Percentiles rank a stretch among this genome's conserved stretches.
phyloP scores from a whole-genome alignment of 345 rosid genomes.

The Eucalyptus virginea region DNA sequence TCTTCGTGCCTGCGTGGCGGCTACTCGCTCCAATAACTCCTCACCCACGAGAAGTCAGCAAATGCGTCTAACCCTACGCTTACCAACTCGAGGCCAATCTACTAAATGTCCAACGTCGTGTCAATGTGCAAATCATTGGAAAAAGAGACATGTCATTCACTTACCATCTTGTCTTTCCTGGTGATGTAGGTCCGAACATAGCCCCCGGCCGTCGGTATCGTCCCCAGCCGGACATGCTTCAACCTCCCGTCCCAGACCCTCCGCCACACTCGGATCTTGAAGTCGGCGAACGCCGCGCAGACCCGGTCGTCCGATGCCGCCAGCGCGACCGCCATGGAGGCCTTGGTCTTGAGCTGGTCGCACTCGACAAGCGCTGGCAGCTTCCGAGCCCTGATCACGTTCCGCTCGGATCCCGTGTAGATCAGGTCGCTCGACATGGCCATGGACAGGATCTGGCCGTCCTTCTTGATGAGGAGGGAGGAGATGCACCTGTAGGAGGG shows the following conservation, averaged over 20 bases:
- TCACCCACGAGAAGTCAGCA: not conserved
- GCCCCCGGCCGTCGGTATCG: slow-evolving; percentile 19
- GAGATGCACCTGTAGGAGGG: slow-evolving; percentile 20
- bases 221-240: slow-evolving; percentile 28
- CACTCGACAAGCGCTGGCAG: slow-evolving; percentile 37
- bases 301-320: slow-evolving; percentile 21
- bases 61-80: not conserved
- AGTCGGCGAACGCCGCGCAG: slow-evolving; percentile 35
- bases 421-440: slow-evolving; percentile 16
- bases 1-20: not conserved
- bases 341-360: slow-evolving; percentile 28
- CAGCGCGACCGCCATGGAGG: slow-evolving; percentile 19
- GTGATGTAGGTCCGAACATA: slow-evolving; percentile 26
- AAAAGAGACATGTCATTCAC: not conserved
- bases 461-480: slow-evolving; percentile 29
- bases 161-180: slow-evolving; percentile 38
- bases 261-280: slow-evolving; percentile 38
- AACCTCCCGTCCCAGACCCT: slow-evolving; percentile 27
- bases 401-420: slow-evolving; percentile 34
- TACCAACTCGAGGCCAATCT: not conserved
- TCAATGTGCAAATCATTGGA: not conserved
- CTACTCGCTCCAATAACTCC: not conserved
- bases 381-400: slow-evolving; percentile 33
- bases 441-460: slow-evolving; percentile 35
- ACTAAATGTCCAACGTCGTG: not conserved